Evolutionary conservation across 176 grass and related monocot species (phyloP).

Genomic region (Zea mays): DNA sequence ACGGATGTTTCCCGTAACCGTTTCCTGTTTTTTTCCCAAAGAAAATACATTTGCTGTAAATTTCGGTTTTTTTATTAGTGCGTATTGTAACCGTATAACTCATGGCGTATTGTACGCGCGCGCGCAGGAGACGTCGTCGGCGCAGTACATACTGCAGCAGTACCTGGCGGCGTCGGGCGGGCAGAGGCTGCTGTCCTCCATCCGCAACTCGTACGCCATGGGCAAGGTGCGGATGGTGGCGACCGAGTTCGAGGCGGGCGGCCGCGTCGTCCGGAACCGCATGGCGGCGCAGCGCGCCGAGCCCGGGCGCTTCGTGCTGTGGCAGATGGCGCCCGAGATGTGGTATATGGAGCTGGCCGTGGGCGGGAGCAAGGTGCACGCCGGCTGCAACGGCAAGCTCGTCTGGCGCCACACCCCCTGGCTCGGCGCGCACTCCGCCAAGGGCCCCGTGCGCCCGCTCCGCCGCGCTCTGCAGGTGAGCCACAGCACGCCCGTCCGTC

Average conservation of each 20-base stretch:
- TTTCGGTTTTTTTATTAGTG: not conserved
- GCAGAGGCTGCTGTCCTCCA: slow-evolving; percentile 57
- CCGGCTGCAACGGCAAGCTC: slow-evolving; percentile 74
- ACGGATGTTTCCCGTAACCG: not conserved
- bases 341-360: slow-evolving; percentile 90
- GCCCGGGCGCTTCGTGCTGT: slow-evolving; percentile 78
- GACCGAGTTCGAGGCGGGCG: slow-evolving; percentile 65
- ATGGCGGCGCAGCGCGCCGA: slow-evolving; percentile 46
- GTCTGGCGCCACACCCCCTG: slow-evolving; percentile 90
- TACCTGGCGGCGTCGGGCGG: slow-evolving; percentile 80
- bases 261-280: slow-evolving; percentile 68
- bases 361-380: slow-evolving; percentile 82
- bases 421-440: slow-evolving; percentile 75
- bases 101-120: slow-evolving; percentile 10
- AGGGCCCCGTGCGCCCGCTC: slow-evolving; percentile 82
- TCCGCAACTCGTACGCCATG: slow-evolving; percentile 67
- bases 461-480: slow-evolving; percentile 68
- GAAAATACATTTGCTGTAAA: slow-evolving; percentile 15
- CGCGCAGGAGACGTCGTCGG: slow-evolving; percentile 81
- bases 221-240: slow-evolving; percentile 78
- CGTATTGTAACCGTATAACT: not conserved
- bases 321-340: slow-evolving; percentile 92
- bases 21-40: not conserved
- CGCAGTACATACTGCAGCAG: slow-evolving; percentile 92
- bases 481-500: too few relatives aligned